These are phyloP conservation scores for Monilinia fructicola DNA, from an alignment of 2,329 filamentous ascomycete genomes.

Conservation along the genomic window DNA sequence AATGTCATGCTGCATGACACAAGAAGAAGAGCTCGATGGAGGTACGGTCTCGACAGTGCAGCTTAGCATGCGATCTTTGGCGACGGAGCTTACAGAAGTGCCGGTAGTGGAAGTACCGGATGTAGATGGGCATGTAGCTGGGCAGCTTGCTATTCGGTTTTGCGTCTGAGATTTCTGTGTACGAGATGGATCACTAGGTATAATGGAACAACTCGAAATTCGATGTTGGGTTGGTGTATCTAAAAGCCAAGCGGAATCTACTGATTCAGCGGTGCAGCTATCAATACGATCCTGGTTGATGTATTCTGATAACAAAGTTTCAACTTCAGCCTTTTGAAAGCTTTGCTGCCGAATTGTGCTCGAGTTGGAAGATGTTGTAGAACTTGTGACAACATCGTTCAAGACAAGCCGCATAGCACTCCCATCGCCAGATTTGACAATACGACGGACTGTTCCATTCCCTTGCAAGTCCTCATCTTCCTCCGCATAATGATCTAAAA, in stretches of 20 bases:
- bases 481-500: slow-evolving; percentile 34
- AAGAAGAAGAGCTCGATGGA: slow-evolving; percentile 2
- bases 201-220: slow-evolving; percentile 12
- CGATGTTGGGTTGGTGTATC: slow-evolving; percentile 14
- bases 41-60: slow-evolving; percentile 10
- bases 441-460: slow-evolving; percentile 9
- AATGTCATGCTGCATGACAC: neutral
- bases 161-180: neutral
- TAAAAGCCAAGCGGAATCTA: neutral
- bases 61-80: neutral
- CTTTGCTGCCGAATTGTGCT: slow-evolving; percentile 11
- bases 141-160: slow-evolving; percentile 14
- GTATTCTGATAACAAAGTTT: neutral
- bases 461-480: slow-evolving; percentile 26
- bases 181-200: neutral
- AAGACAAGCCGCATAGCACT: neutral
- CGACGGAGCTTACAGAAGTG: neutral
- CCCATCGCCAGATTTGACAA: neutral
- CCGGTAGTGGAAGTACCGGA: neutral
- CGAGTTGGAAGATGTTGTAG: slow-evolving; percentile 3
- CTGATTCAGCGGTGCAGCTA: slow-evolving; percentile 1
- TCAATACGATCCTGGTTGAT: neutral
- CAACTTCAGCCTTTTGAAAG: neutral
- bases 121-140: slow-evolving; percentile 4
- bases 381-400: neutral